Evolutionary conservation across 495 filamentous ascomycete genomes (phyloP), one percentile per base, ranked within the genome.

Genomic region (Haplographium delicatum): DNA sequence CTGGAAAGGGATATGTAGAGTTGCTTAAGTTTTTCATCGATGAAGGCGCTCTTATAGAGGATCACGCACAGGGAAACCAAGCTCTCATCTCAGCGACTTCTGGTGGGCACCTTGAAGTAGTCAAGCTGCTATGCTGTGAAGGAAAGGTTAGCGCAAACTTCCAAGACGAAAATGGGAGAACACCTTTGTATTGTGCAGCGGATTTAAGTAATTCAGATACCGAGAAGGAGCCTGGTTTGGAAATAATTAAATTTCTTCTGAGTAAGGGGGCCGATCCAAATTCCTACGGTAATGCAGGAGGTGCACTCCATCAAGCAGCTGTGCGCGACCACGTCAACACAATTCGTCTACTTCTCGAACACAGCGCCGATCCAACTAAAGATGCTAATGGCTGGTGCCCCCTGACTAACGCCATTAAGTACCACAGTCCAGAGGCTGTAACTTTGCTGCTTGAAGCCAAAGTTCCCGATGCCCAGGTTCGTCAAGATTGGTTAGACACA

Each of bases 331-430:
- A 41, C 22, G 7, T 42, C 1, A 25, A 51, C 3, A 46, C 47
- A 28, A 25, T 57, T 31, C 19, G 25, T 3, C 39, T 57, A 1
- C 37, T 57, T 1, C 39, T 57, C 7, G 43, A 53, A 27, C 45
- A 53, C 20, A 50, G 54, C 16, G 54, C 54, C n/a, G 54, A 57
- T 49, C 63, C 65, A 20, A 62, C 22, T 5, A 47, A 51, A 41
- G 30, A 23, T 8, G 16, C 24, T 13, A 27, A 40, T 30, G 42
- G 35, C 18, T 39, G 18, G 11, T 45, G 8, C 25, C 47, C 53
- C 10, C 34, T 50, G 1, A 27, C 22, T 10, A 18, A 4, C 5
- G 46, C 53, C 9, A 56, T 56, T n/a, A 22, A 45, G 3, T 56
- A 41, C 19, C 16, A 45, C 4, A 11, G 6, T 20, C 40, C 30